phyloP scores from a whole-genome alignment of 164 flowering plant species.

The Protea cynaroides region DNA sequence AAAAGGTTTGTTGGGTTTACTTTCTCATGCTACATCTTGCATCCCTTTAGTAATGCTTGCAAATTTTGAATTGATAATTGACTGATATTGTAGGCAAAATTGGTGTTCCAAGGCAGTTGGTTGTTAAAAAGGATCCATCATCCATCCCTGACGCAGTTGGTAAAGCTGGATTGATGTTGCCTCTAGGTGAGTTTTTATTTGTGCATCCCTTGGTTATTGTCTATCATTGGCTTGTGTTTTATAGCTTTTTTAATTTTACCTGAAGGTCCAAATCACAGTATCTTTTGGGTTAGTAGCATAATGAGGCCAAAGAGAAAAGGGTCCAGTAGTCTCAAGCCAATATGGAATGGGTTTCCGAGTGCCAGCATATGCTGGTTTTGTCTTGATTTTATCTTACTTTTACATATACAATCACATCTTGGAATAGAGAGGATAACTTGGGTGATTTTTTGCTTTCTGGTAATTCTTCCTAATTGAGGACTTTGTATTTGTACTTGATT shows the following conservation, averaged over 20 bases:
- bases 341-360: background rate
- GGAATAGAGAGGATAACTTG: background rate
- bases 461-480: background rate
- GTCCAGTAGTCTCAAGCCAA: background rate
- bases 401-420: too few relatives aligned
- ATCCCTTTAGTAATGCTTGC: background rate
- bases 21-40: background rate
- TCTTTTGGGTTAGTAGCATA: too few relatives aligned
- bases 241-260: background rate
- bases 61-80: background rate
- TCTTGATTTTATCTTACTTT: background rate
- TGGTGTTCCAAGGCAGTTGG: conserved; percentile 61
- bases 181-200: conserved; percentile 40
- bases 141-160: conserved; percentile 51
- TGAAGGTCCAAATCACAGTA: background rate
- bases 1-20: background rate
- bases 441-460: background rate
- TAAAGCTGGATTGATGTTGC: conserved; percentile 48
- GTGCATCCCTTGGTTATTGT: background rate
- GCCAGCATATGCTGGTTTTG: background rate
- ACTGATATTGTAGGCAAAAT: conserved; percentile 48
- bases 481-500: background rate
- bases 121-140: conserved; percentile 55
- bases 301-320: too few relatives aligned
- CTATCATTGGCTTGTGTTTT: background rate